Conservation (phyloP, 768 basidiomycete species). For the Kwoniella heveanensis region DNA sequence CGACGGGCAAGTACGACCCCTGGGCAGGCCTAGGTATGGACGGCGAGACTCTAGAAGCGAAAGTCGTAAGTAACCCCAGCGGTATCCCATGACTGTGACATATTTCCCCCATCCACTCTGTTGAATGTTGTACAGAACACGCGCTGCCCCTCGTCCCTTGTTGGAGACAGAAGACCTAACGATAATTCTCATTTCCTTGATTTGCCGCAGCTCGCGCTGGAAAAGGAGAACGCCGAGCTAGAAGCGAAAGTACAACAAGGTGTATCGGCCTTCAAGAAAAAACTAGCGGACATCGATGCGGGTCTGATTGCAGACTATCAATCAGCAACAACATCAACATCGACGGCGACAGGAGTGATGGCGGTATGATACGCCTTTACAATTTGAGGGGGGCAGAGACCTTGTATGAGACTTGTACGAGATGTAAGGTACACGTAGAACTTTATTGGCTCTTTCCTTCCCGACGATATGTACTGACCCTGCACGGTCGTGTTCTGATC, state of each 20-base stretch:
- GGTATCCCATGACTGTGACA: background rate
- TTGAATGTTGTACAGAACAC: no score
- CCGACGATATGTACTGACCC: no score
- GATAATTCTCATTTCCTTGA: no score
- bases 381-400: no score
- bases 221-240: constrained; percentile 39
- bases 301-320: background rate
- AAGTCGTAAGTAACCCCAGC: constrained; percentile 37
- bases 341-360: background rate
- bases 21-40: constrained; percentile 45
- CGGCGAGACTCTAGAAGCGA: constrained; percentile 43
- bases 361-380: background rate
- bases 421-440: no score
- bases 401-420: no score
- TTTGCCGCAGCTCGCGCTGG: constrained; percentile 24
- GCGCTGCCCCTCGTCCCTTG: no score
- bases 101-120: no score
- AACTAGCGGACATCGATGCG: constrained; percentile 18
- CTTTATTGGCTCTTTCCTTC: no score
- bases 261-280: constrained; percentile 19
- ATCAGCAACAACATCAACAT: background rate
- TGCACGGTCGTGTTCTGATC: no score
- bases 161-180: no score
- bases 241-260: constrained; percentile 12
- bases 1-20: constrained; percentile 30